phyloP scores from a whole-genome alignment of 257 asterid species.

The Solanum appendiculatum region DNA sequence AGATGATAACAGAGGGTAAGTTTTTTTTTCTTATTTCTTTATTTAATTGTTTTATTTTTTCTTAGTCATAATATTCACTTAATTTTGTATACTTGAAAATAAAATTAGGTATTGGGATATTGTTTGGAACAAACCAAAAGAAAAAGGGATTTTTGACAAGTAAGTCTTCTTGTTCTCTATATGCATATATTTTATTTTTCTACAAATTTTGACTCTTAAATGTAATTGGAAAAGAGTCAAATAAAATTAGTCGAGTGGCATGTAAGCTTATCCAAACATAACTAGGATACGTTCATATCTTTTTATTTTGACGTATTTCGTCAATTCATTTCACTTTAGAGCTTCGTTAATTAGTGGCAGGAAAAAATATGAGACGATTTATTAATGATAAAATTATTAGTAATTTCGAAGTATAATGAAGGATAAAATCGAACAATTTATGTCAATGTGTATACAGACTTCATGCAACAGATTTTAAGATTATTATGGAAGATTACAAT shows the following conservation, averaged over 20 bases:
- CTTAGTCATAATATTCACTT: not conserved
- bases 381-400: not conserved
- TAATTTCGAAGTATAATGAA: not conserved
- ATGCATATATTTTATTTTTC: not conserved
- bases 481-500: slow-evolving; percentile 38
- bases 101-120: slow-evolving; percentile 75
- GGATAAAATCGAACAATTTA: not conserved
- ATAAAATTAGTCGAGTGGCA: not conserved
- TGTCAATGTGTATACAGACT: slow-evolving; percentile 24
- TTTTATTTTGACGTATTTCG: not conserved
- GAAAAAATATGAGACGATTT: not conserved
- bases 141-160: slow-evolving; percentile 29
- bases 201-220: not conserved
- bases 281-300: not conserved
- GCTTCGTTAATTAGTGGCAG: not conserved
- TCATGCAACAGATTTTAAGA: slow-evolving; percentile 26
- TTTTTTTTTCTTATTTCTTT: not conserved
- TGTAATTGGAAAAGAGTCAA: not conserved
- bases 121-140: slow-evolving; percentile 42
- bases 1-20: slow-evolving; percentile 54
- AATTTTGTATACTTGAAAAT: not conserved
- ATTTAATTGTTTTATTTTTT: not conserved
- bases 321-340: not conserved
- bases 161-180: slow-evolving; percentile 1
- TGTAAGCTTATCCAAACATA: accelerated